These are phyloP conservation scores for Anthracocystis walkeri DNA, from an alignment of 1,284 basidiomycete species.

Conservation along the genomic window DNA sequence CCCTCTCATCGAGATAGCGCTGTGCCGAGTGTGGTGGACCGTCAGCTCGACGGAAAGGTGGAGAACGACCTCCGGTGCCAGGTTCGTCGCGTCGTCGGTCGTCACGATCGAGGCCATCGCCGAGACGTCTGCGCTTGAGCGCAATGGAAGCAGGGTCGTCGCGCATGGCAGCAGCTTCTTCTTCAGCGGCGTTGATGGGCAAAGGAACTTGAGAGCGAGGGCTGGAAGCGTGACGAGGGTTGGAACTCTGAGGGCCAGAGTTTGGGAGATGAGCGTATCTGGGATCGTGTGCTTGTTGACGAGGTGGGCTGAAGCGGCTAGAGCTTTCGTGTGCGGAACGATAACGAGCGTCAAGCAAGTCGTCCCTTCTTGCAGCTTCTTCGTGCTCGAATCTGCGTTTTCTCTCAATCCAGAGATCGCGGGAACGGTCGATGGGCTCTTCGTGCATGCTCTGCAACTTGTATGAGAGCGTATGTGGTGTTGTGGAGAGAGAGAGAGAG, in stretches of 20 bases:
- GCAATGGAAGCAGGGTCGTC: conserved; percentile 33
- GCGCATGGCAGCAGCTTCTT: conserved; percentile 38
- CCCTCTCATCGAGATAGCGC: conserved; percentile 43
- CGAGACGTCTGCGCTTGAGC: conserved; percentile 46
- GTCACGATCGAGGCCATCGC: conserved; percentile 34
- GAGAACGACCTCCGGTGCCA: conserved; percentile 28
- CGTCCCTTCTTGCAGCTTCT: conserved; percentile 39
- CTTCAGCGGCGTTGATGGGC: conserved; percentile 11
- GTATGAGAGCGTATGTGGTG: conserved; percentile 13
- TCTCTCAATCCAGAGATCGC: conserved; percentile 55
- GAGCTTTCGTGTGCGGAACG: conserved; percentile 29
- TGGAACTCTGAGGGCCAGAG: conserved; percentile 4
- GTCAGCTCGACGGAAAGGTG: conserved; percentile 36
- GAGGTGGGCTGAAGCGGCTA: conserved; percentile 34
- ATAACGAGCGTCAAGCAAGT: conserved; percentile 40
- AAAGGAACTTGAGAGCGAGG: conserved; percentile 35
- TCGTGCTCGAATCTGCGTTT: conserved; percentile 50
- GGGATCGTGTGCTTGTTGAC: conserved; percentile 23
- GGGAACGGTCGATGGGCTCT: conserved; percentile 52
- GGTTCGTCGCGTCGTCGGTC: conserved; percentile 42
- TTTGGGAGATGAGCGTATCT: conserved; percentile 28
- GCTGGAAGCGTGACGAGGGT: conserved; percentile 22
- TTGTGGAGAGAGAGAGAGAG: background rate
- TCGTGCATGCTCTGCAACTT: conserved; percentile 51
- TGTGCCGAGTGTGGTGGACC: conserved; percentile 26